phyloP scores from a whole-genome alignment of 1,139 yeast genomes.

The Geotrichum aggregatum region DNA sequence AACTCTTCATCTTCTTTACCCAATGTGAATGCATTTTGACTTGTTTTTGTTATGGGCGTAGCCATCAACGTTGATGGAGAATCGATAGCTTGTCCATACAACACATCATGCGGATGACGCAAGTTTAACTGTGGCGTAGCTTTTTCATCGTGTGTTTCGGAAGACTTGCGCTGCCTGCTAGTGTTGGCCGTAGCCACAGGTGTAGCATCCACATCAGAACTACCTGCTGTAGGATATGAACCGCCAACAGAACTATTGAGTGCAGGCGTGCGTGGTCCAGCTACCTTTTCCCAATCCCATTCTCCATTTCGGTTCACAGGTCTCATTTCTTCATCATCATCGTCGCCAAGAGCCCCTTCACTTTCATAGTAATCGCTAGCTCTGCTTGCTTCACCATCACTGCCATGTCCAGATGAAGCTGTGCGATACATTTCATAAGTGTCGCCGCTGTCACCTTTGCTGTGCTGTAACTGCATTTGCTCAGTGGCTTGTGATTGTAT shows the following conservation, averaged over 20 bases:
- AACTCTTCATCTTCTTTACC: background rate
- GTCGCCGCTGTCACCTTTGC: background rate
- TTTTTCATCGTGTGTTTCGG: no score
- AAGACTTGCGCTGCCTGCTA: no score
- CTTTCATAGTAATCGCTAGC: background rate
- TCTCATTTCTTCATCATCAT: background rate
- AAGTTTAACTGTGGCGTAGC: no score
- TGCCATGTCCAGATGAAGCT: conserved; percentile 26
- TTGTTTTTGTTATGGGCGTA: no score
- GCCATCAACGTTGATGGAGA: background rate
- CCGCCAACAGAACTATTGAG: background rate
- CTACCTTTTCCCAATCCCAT: background rate
- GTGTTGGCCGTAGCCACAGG: no score
- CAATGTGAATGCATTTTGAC: no score
- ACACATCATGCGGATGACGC: background rate
- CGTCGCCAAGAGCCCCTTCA: background rate
- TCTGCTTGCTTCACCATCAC: background rate
- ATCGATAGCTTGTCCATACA: conserved; percentile 13
- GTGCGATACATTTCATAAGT: conserved; percentile 23
- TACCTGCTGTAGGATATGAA: no score
- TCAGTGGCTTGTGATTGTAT: background rate
- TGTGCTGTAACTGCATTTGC: background rate
- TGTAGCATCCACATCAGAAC: background rate
- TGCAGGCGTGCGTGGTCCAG: background rate
- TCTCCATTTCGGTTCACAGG: conserved; percentile 6